Evolutionary conservation across 768 basidiomycete genomes (phyloP).

Genomic region (Pleurotus pulmonarius): DNA sequence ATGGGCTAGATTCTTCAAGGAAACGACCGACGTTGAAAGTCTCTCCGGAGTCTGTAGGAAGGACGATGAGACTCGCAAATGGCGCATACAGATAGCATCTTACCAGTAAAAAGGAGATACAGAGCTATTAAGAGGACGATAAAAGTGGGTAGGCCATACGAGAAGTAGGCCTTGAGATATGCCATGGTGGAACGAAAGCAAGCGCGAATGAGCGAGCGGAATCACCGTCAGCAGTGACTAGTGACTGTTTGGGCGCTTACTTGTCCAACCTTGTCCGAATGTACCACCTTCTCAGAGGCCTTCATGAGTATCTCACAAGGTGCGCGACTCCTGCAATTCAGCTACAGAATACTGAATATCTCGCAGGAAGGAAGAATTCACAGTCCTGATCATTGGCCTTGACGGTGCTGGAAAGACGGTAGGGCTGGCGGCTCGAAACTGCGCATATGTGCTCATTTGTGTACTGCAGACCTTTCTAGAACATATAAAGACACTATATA

Average conservation of each 20-base stretch:
- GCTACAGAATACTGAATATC: not conserved
- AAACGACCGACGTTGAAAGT: conserved; percentile 93
- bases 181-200: conserved; percentile 30
- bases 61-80: not conserved
- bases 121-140: conserved; percentile 64
- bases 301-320: conserved; percentile 89
- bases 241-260: conserved; percentile 3
- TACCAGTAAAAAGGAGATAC: conserved; percentile 90
- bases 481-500: conserved; percentile 92
- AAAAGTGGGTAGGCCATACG: conserved; percentile 68
- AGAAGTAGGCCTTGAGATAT: conserved; percentile 52
- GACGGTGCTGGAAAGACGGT: conserved; percentile 94
- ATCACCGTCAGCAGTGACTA: conserved; percentile 3
- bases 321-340: conserved; percentile 21
- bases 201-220: not conserved
- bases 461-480: conserved; percentile 75
- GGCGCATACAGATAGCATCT: conserved; percentile 15
- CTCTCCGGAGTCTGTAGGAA: conserved; percentile 69
- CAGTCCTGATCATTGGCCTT: conserved; percentile 90
- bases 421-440: conserved; percentile 9
- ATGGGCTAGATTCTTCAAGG: conserved; percentile 91
- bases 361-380: conserved; percentile 84
- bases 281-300: conserved; percentile 93
- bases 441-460: conserved; percentile 8
- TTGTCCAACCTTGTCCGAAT: conserved; percentile 35